These are phyloP conservation scores for Carex cristatella DNA, from an alignment of 176 grass and related monocot genomes.

Conservation along the genomic window DNA sequence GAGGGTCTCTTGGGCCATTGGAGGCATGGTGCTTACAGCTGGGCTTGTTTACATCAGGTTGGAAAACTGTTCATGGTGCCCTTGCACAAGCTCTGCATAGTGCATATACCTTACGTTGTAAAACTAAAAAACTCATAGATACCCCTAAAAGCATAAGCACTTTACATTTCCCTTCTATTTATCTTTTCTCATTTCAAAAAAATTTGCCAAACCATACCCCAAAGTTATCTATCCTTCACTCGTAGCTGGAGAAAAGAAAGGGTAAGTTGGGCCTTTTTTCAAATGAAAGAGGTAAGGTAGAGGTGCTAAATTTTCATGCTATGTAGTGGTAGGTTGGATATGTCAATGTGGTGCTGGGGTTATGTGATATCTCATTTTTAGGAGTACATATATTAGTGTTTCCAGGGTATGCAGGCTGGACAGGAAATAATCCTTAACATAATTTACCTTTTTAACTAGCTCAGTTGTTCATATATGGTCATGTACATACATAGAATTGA, in stretches of 20 bases:
- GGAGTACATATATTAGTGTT: neutral
- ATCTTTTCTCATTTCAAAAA: neutral
- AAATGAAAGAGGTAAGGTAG: neutral
- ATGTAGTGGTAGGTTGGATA: neutral
- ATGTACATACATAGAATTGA: neutral
- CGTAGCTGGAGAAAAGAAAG: neutral
- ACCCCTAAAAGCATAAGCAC: neutral
- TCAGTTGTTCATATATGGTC: neutral
- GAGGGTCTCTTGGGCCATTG: slow-evolving; percentile 86
- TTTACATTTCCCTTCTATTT: neutral
- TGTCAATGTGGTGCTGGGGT: neutral
- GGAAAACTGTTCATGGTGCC: neutral
- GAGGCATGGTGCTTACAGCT: slow-evolving; percentile 87
- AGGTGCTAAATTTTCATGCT: neutral
- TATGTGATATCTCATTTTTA: neutral
- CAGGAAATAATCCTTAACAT: neutral
- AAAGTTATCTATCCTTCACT: neutral
- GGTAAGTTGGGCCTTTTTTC: neutral
- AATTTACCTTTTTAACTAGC: neutral
- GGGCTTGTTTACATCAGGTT: slow-evolving; percentile 75
- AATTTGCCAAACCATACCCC: neutral
- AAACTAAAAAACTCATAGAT: neutral
- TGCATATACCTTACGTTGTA: neutral
- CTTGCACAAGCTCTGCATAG: neutral
- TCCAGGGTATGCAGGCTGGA: neutral